A percentile compares a stretch with the other conserved stretches of the same genome.
These are phyloP conservation scores for Thelephora ganbajun DNA, from an alignment of 768 basidiomycete species.

Conservation along the genomic window DNA sequence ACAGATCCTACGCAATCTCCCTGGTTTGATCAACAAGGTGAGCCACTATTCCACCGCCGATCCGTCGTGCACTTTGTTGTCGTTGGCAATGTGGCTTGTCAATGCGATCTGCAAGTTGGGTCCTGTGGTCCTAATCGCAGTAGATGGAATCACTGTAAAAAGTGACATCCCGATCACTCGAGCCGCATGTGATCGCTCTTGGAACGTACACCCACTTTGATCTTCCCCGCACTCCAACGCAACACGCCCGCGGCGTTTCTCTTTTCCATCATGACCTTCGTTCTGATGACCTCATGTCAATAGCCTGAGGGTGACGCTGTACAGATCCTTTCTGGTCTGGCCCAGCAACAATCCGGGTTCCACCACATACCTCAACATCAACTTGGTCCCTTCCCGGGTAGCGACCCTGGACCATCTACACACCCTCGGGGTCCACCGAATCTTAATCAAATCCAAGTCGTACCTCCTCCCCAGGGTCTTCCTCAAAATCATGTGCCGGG, in stretches of 20 bases:
- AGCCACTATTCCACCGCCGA: neutral
- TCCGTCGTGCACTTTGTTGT: too few relatives aligned
- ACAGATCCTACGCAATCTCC: neutral
- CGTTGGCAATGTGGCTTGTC: too few relatives aligned
- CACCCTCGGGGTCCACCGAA: conserved; percentile 17
- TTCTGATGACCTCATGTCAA: too few relatives aligned
- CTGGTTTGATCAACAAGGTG: neutral
- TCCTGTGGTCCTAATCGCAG: too few relatives aligned
- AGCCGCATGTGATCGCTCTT: too few relatives aligned
- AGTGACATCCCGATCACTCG: too few relatives aligned
- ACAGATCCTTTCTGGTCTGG: neutral
- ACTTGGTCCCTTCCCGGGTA: conserved; percentile 3
- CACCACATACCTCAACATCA: conserved; percentile 8
- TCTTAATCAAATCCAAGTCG: conserved; percentile 10
- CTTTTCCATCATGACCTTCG: too few relatives aligned
- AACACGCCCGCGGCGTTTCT: too few relatives aligned
- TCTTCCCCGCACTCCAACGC: too few relatives aligned
- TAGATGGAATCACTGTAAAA: too few relatives aligned
- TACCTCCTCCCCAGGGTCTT: conserved; percentile 1
- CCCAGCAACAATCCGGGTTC: conserved; percentile 6
- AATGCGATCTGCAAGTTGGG: too few relatives aligned
- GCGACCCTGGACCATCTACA: conserved; percentile 17
- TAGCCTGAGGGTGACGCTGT: neutral
- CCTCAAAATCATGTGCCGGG: neutral
- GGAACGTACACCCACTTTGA: too few relatives aligned